phyloP scores from a whole-genome alignment of 2,329 filamentous ascomycete genomes.

The Beauveria varroae region DNA sequence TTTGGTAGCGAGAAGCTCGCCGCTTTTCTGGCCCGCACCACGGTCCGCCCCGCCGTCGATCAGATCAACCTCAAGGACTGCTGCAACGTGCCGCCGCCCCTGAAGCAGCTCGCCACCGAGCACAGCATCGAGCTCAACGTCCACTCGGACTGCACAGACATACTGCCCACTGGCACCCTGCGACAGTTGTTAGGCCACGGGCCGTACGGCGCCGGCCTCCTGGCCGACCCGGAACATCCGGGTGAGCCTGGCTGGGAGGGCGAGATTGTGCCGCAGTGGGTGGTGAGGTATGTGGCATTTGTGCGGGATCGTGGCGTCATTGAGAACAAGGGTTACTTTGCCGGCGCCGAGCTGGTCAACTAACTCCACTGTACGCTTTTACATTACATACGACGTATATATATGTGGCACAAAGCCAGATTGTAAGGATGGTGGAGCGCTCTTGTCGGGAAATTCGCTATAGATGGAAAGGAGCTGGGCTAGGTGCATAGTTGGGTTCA shows the following conservation, averaged over 20 bases:
- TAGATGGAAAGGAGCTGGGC: neutral
- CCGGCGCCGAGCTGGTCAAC: conserved; percentile 63
- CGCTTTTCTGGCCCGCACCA: conserved; percentile 66
- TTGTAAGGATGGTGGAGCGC: neutral
- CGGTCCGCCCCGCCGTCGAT: conserved; percentile 71
- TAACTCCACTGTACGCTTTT: conserved; percentile 12
- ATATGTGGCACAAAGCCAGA: neutral
- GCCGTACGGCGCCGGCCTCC: conserved; percentile 64
- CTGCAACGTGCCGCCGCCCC: conserved; percentile 85
- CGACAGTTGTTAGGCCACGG: conserved; percentile 73
- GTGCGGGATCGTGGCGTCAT: conserved; percentile 91
- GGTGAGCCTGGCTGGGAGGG: conserved; percentile 56
- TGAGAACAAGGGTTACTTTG: conserved; percentile 98
- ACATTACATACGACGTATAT: neutral
- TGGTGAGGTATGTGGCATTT: conserved; percentile 94
- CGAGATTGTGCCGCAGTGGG: conserved; percentile 83
- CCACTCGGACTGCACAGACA: conserved; percentile 89
- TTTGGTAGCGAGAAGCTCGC: conserved; percentile 79
- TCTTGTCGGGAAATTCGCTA: neutral
- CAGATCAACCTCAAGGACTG: conserved; percentile 96
- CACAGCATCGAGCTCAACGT: conserved; percentile 81
- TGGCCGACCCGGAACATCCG: conserved; percentile 51
- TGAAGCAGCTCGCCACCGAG: conserved; percentile 76
- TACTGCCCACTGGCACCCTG: conserved; percentile 78
- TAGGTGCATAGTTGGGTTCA: neutral